Evolutionary conservation across 2,329 filamentous ascomycete species (phyloP).

Genomic region (Dothistroma septosporum): DNA sequence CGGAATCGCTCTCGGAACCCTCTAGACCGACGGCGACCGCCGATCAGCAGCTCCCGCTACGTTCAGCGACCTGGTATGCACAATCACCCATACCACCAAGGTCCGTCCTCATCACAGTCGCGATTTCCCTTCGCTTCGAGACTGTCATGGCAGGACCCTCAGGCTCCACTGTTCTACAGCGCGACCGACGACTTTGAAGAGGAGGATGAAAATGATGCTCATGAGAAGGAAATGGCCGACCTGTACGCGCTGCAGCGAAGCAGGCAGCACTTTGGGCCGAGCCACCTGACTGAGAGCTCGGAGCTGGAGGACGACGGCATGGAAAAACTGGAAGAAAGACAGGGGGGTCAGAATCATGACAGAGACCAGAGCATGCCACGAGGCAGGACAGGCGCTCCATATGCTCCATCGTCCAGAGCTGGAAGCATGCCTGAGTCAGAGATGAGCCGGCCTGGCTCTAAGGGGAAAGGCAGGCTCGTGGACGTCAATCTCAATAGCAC

Average conservation of each 20-base stretch:
- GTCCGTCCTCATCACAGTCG: constrained; percentile 63
- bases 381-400: constrained; percentile 37
- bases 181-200: constrained; percentile 85
- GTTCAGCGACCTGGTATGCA: constrained; percentile 51
- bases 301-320: constrained; percentile 67
- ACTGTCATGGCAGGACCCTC: constrained; percentile 59
- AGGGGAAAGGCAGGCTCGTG: constrained; percentile 67
- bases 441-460: constrained; percentile 44
- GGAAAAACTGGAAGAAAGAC: constrained; percentile 38
- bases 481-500: constrained; percentile 78
- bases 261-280: constrained; percentile 79
- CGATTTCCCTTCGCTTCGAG: constrained; percentile 77
- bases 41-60: constrained; percentile 45
- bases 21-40: constrained; percentile 43
- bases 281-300: constrained; percentile 77
- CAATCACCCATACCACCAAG: constrained; percentile 68
- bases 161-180: constrained; percentile 92
- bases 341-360: constrained; percentile 36
- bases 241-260: constrained; percentile 88
- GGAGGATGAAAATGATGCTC: constrained; percentile 63
- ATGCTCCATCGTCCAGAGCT: constrained; percentile 37
- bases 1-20: constrained; percentile 45
- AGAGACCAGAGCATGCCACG: constrained; percentile 39
- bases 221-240: constrained; percentile 84
- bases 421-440: constrained; percentile 41